Percentiles rank a stretch among this genome's conserved stretches.
phyloP scores from a whole-genome alignment of 2,329 filamentous ascomycete genomes.

The Colletotrichum chrysophilum region DNA sequence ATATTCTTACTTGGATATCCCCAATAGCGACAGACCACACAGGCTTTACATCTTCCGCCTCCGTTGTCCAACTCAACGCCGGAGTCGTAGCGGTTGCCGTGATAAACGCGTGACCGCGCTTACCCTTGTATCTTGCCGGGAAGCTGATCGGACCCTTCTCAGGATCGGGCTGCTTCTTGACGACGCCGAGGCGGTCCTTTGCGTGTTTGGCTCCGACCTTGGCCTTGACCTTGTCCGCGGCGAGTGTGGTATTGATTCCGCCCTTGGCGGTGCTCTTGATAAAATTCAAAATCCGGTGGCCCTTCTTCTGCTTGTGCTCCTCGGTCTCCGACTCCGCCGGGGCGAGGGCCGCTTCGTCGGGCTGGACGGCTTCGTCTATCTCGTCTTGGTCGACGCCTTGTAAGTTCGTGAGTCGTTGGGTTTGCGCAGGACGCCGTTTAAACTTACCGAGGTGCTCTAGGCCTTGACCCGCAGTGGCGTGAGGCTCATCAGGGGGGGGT shows the following conservation, averaged over 20 bases:
- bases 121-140: slow-evolving; percentile 71
- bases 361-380: slow-evolving; percentile 65
- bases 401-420: slow-evolving; percentile 26
- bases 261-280: slow-evolving; percentile 75
- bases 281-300: slow-evolving; percentile 60
- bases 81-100: slow-evolving; percentile 70
- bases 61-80: slow-evolving; percentile 68
- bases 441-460: slow-evolving; percentile 39
- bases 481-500: slow-evolving; percentile 42
- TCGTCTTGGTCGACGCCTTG: slow-evolving; percentile 65
- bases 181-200: slow-evolving; percentile 73
- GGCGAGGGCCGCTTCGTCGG: slow-evolving; percentile 40
- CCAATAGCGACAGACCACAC: slow-evolving; percentile 73
- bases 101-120: slow-evolving; percentile 76
- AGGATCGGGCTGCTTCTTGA: slow-evolving; percentile 49
- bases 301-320: slow-evolving; percentile 44
- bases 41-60: slow-evolving; percentile 59
- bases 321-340: slow-evolving; percentile 56
- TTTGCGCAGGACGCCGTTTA: rapidly evolving
- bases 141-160: slow-evolving; percentile 77
- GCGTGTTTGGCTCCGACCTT: slow-evolving; percentile 65
- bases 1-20: slow-evolving; percentile 56
- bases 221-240: slow-evolving; percentile 74
- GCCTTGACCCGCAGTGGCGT: slow-evolving; percentile 48
- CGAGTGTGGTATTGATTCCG: slow-evolving; percentile 73